Evolutionary conservation across 768 basidiomycete genomes (phyloP).

Genomic region (Glaciozyma martinii): DNA sequence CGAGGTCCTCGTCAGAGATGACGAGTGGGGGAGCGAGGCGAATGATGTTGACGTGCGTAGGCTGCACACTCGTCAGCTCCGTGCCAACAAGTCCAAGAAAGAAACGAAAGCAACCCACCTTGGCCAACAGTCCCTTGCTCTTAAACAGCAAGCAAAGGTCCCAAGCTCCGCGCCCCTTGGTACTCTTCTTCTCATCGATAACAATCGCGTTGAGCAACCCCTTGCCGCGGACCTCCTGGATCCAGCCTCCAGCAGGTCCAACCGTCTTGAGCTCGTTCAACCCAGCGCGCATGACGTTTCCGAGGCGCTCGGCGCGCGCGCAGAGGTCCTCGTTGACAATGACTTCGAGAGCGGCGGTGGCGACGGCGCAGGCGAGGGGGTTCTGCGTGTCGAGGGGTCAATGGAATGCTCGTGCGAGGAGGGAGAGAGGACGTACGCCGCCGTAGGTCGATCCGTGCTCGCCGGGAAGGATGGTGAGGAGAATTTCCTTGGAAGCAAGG

Average conservation of each 20-base stretch:
- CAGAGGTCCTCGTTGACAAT: constrained; percentile 76
- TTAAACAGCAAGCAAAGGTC: constrained; percentile 62
- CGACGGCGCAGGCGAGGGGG: constrained; percentile 91
- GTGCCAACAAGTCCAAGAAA: constrained; percentile 54
- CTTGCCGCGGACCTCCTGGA: constrained; percentile 69
- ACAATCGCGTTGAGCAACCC: constrained; percentile 90
- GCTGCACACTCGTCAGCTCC: constrained; percentile 5
- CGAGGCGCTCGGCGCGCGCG: constrained; percentile 67
- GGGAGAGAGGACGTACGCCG: constrained; percentile 45
- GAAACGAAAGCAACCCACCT: constrained; percentile 81
- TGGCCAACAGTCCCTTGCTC: constrained; percentile 55
- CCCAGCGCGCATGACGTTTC: constrained; percentile 65
- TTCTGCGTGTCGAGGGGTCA: constrained; percentile 49
- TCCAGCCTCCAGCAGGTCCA: constrained; percentile 48
- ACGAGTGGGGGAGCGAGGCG: constrained; percentile 94
- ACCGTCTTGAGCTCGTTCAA: constrained; percentile 52
- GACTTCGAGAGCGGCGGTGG: constrained; percentile 85
- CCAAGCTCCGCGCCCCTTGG: constrained; percentile 79
- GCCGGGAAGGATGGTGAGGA: constrained; percentile 88
- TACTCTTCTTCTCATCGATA: constrained; percentile 72
- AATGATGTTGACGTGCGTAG: constrained; percentile 50
- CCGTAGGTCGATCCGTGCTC: constrained; percentile 96
- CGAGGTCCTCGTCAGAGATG: constrained; percentile 74
- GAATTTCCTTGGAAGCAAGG: constrained; percentile 78
- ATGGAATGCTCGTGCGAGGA: neutral